Conservation (phyloP, 225 moss, liverwort and hornwort genomes). For the Anthoceros angustus region DNA sequence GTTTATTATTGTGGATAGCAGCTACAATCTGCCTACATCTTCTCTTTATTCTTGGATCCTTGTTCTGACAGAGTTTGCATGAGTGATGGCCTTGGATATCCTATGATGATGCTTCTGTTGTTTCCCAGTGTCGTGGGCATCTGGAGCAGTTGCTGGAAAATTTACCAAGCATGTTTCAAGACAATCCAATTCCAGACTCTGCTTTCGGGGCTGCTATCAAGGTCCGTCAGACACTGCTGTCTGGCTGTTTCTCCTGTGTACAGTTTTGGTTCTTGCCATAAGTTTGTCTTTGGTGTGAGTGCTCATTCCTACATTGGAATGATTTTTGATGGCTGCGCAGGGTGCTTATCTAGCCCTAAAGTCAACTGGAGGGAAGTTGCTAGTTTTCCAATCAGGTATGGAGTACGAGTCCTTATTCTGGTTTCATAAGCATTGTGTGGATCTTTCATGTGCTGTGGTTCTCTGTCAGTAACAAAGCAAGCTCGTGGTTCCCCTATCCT, state of each 20-base stretch:
- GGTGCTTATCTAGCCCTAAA: conserved; percentile 90
- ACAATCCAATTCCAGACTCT: conserved; percentile 64
- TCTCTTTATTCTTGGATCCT: no score
- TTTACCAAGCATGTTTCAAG: conserved; percentile 94
- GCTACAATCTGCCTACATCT: background rate
- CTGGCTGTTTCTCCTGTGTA: background rate
- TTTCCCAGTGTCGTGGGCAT: conserved; percentile 60
- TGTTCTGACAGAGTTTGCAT: background rate
- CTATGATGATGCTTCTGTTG: background rate
- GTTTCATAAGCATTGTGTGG: background rate
- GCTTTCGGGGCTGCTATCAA: conserved; percentile 86
- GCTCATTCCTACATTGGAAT: background rate
- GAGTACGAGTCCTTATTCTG: background rate
- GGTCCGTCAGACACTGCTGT: conserved; percentile 20
- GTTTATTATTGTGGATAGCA: background rate
- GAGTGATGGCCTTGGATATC: background rate
- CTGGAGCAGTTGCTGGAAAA: conserved; percentile 78
- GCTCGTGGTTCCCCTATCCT: conserved; percentile 5
- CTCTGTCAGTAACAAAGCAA: background rate
- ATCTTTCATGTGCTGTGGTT: background rate
- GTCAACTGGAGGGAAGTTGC: conserved; percentile 79
- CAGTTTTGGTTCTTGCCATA: background rate
- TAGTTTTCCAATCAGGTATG: conserved; percentile 86
- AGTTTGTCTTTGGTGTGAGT: background rate
- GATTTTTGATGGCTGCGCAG: conserved; percentile 15